phyloP scores from a whole-genome alignment of 2,329 filamentous ascomycete species.

The Cadophora sp. region DNA sequence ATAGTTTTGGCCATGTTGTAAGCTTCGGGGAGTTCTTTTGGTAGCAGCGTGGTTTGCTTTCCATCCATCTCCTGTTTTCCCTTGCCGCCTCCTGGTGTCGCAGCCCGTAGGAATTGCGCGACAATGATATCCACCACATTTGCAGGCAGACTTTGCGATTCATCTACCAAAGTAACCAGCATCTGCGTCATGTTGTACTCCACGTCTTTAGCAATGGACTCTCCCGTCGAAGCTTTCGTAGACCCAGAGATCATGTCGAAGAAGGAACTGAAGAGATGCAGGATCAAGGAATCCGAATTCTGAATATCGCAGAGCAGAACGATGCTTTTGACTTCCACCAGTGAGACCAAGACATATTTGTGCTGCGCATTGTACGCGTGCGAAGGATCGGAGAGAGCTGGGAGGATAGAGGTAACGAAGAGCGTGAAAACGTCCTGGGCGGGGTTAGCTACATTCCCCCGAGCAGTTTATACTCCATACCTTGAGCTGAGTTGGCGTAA shows the following conservation, averaged over 20 bases:
- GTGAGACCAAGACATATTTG: constrained; percentile 85
- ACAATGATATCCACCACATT: constrained; percentile 92
- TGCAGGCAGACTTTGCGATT: constrained; percentile 76
- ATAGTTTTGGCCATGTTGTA: constrained; percentile 97
- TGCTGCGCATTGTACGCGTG: constrained; percentile 94
- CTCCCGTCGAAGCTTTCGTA: constrained; percentile 75
- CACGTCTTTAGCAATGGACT: constrained; percentile 89
- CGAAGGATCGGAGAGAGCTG: constrained; percentile 82
- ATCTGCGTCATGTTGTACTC: constrained; percentile 91
- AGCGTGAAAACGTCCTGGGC: constrained; percentile 88
- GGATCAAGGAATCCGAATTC: constrained; percentile 78
- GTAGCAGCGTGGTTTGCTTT: constrained; percentile 81
- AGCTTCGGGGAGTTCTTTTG: constrained; percentile 87
- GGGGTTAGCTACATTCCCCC: constrained; percentile 28
- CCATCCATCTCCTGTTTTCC: constrained; percentile 64
- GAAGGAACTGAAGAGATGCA: constrained; percentile 83
- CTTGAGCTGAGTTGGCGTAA: constrained; percentile 89
- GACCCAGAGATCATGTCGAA: constrained; percentile 91
- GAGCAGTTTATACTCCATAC: constrained; percentile 53
- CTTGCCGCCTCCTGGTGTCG: constrained; percentile 68
- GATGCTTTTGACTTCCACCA: constrained; percentile 94
- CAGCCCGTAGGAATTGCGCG: constrained; percentile 91
- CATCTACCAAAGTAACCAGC: constrained; percentile 85
- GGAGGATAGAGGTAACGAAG: constrained; percentile 83
- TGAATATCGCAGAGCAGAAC: constrained; percentile 89